These are phyloP conservation scores for Zygosaccharomyces lentus DNA, from an alignment of 805 yeast genomes.

Conservation along the genomic window DNA sequence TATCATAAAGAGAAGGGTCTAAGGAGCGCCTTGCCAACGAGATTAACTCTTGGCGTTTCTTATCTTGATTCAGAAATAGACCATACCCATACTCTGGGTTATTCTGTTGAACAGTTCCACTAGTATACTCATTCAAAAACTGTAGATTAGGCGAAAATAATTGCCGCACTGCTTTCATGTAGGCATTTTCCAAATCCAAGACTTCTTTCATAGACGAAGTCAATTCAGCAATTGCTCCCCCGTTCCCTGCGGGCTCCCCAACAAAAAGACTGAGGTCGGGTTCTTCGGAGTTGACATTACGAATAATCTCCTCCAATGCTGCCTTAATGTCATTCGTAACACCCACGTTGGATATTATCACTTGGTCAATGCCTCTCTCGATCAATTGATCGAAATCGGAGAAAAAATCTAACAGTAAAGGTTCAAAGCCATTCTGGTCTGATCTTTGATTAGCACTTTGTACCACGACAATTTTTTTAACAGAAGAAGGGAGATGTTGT, in stretches of 20 bases:
- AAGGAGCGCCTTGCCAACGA: constrained; percentile 44
- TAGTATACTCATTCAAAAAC: constrained; percentile 56
- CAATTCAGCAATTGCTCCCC: constrained; percentile 10
- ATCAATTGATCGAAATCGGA: constrained; percentile 47
- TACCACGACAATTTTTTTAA: constrained; percentile 57
- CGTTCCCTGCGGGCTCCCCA: constrained; percentile 38
- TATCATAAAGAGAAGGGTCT: constrained; percentile 40
- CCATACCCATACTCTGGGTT: constrained; percentile 91
- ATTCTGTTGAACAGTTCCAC: constrained; percentile 42
- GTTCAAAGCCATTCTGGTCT: constrained; percentile 50
- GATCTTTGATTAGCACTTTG: constrained; percentile 45
- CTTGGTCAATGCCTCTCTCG: constrained; percentile 44
- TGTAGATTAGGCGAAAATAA: constrained; percentile 50
- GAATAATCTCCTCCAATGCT: constrained; percentile 45
- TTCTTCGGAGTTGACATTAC: constrained; percentile 46
- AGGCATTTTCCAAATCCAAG: constrained; percentile 63
- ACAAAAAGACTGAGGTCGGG: constrained; percentile 63
- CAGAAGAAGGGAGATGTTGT: constrained; percentile 48
- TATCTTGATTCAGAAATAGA: constrained; percentile 54
- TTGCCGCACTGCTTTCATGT: constrained; percentile 69
- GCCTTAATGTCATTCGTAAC: constrained; percentile 25
- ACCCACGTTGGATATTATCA: constrained; percentile 51
- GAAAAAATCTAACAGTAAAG: constrained; percentile 72
- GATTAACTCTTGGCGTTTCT: constrained; percentile 45
- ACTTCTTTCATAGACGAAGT: constrained; percentile 40